Base-by-base conservation (phyloP, 228 moss, liverwort and hornwort genomes). In the Sphagnum magellanicum region DNA sequence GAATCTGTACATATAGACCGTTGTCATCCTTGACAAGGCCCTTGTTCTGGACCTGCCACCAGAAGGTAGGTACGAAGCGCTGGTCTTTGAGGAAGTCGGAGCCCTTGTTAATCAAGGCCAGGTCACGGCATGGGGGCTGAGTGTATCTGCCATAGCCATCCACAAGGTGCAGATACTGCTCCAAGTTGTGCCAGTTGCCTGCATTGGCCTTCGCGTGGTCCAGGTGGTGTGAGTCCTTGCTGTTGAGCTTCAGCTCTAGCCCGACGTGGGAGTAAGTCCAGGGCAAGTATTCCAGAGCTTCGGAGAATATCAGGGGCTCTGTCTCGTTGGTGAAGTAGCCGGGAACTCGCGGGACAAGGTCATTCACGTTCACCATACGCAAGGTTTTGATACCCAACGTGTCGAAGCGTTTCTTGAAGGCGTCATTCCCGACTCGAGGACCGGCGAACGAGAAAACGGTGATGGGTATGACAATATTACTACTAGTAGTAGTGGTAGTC, bases 361-460 rank as follows among this genome's bases (percentile, higher is more conserved):
- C 95, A 5, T 53, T 12, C 16, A 8, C 58, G 6, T 92, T 95
- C 59, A 82, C 90, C 46, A 92, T 71, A 5, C 92, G 88, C 17
- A 95, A 85, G n/a, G 87, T 76, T 59, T 83, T 87, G 0, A 95
- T 82, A 5, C 80, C 81, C 6, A 92, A 73, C 67, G 82, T 72
- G 14, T 67, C 64, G 1, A 86, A 52, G 5, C 90, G 83, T 4
- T 81, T 3, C 50, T 79, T 75, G 68, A 95, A 90, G 5, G 73
- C 81, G n/a, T 11, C 15, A 68, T 95, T 92, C 52, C 95, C 95
- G 5, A 89, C 87, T 10, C 95, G 72, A 32, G 95, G 95, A 46
- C 88, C 92, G 0, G 75, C 95, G 6, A 77, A 95, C 6, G 90
- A 79, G 67, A 79, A 89, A 11, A 87, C 87, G 4, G 90, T 89